These are phyloP conservation scores for Suhomyces terraborum DNA, from an alignment of 1,139 yeast genomes.

Conservation along the genomic window DNA sequence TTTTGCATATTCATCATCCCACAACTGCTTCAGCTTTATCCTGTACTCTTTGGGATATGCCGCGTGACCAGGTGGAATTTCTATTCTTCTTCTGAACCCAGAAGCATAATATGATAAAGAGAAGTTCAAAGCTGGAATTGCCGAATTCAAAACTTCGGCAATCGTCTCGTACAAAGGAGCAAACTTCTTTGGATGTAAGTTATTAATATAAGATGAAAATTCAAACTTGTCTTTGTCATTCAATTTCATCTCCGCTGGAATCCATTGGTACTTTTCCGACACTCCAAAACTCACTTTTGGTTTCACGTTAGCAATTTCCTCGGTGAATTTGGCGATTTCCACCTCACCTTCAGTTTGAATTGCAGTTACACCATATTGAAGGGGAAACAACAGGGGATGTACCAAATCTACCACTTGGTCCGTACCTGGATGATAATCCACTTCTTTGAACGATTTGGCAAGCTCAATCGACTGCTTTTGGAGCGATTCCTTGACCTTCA, in stretches of 20 bases:
- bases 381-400: constrained; percentile 46
- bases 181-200: constrained; percentile 36
- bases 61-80: constrained; percentile 18
- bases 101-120: constrained; percentile 29
- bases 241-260: constrained; percentile 25
- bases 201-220: constrained; percentile 41
- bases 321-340: neutral
- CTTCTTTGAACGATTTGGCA: constrained; percentile 17
- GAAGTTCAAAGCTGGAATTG: constrained; percentile 35
- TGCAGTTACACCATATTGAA: constrained; percentile 38
- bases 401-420: constrained; percentile 42
- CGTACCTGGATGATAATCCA: constrained; percentile 44
- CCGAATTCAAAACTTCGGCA: constrained; percentile 30
- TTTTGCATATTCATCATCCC: neutral
- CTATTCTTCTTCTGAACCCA: constrained; percentile 21
- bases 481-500: constrained; percentile 16
- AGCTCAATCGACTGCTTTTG: constrained; percentile 18
- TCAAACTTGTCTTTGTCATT: constrained; percentile 14
- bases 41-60: constrained; percentile 21
- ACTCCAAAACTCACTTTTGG: neutral
- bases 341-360: constrained; percentile 11
- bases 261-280: neutral
- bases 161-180: constrained; percentile 30
- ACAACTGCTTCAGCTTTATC: neutral
- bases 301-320: neutral